These are phyloP conservation scores for Ascochyta clinopodiicola DNA, from an alignment of 2,329 filamentous ascomycete species.

Conservation along the genomic window DNA sequence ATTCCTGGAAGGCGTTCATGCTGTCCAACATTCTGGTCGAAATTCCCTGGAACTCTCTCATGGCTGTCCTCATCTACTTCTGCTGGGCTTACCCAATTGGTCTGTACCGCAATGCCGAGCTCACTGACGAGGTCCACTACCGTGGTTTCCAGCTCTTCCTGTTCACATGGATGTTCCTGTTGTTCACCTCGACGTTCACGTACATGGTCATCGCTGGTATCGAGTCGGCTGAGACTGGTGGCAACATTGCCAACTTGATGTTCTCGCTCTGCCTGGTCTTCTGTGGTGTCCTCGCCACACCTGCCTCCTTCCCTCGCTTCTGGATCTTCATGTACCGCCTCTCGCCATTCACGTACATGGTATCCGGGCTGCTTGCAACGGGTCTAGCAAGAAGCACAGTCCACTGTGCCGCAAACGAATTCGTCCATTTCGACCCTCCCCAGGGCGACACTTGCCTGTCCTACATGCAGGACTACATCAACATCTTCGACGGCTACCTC, in stretches of 20 bases:
- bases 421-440: constrained; percentile 48
- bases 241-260: constrained; percentile 76
- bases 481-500: constrained; percentile 47
- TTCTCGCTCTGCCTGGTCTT: constrained; percentile 78
- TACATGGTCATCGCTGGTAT: constrained; percentile 78
- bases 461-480: constrained; percentile 54
- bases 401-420: constrained; percentile 54
- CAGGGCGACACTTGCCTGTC: constrained; percentile 45
- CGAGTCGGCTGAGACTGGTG: constrained; percentile 75
- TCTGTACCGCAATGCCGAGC: constrained; percentile 72
- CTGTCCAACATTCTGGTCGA: constrained; percentile 83
- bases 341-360: constrained; percentile 70
- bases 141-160: constrained; percentile 82
- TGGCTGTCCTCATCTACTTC: constrained; percentile 78
- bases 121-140: constrained; percentile 66
- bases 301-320: constrained; percentile 67
- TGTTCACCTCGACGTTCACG: constrained; percentile 83
- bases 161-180: constrained; percentile 74
- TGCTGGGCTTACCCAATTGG: constrained; percentile 89
- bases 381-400: constrained; percentile 59
- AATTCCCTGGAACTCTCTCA: constrained; percentile 81
- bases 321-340: constrained; percentile 81
- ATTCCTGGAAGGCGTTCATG: constrained; percentile 87
- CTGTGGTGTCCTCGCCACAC: constrained; percentile 69
- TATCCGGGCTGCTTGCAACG: constrained; percentile 51